Base-by-base conservation (phyloP, 331 rosid species). In the Phaseolus coccineus region DNA sequence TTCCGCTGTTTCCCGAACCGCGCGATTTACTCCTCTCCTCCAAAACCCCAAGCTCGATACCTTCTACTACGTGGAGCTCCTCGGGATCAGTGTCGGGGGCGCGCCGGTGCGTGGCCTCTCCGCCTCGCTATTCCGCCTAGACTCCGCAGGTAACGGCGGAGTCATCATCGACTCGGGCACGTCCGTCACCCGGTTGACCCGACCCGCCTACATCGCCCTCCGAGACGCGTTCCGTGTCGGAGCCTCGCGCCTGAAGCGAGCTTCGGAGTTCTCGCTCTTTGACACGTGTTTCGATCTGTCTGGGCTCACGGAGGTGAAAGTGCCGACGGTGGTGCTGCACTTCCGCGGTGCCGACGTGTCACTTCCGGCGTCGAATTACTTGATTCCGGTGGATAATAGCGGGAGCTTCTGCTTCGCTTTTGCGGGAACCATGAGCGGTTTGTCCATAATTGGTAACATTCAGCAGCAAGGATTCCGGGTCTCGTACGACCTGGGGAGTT, bases 401-500 rank as follows among this genome's bases (percentile, higher is more conserved):
- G 99, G 98, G 0, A 89, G 77, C 31, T 95, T 93, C 86, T 95
- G 98, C 90, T 95, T 95, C 70, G 98, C 99, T 0, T 93, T 95
- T 70, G 99, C 99, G 4, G 99, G 91, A 5, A 93, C 99, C 2
- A 82, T 82, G 85, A 81, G 94, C 50, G 96, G 99, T 9, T 77
- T 95, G 82, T 90, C 99, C 14, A 93, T 95, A 4, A 83, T 95
- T 19, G 99, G 99, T 0, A 95, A 95, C 80, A 95, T 95, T 33
- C 98, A 95, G 91, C 99, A 95, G 81, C 98, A 95, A 84, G 99
- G 99, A 8, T 91, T 93, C 10, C 94, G 98, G 80, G 93, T 95
- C 0, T 93, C 88, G 8, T 95, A 86, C 51, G 97, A 95, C 65
- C 69, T 95, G 66, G 91, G 87, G 15, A 79, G 84, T 63, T 87